Evolutionary conservation across 2,329 filamentous ascomycete genomes (phyloP).

Genomic region (Periconia sp.): DNA sequence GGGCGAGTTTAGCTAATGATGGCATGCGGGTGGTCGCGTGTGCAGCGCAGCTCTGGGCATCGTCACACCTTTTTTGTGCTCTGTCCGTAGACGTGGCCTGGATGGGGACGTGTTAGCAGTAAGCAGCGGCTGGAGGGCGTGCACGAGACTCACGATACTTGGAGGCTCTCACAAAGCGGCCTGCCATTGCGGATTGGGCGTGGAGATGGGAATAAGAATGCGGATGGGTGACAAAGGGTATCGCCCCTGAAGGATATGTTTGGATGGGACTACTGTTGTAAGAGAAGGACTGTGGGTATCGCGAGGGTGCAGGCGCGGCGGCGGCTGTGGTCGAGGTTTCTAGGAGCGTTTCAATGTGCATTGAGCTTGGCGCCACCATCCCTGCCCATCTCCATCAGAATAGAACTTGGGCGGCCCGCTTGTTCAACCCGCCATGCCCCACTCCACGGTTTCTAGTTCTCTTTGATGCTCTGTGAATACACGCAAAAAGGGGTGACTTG

Average conservation of each 20-base stretch:
- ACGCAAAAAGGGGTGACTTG: no score
- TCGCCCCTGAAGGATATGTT: not conserved
- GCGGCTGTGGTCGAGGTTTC: not conserved
- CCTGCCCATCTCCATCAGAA: not conserved
- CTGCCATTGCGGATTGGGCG: constrained; percentile 56
- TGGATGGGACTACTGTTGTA: not conserved
- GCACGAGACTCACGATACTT: constrained; percentile 63
- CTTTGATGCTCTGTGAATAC: no score
- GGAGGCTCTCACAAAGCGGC: constrained; percentile 72
- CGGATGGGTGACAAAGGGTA: not conserved
- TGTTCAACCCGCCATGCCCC: not conserved
- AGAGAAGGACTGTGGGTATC: not conserved
- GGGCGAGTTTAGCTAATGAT: constrained; percentile 12
- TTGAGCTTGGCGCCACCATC: not conserved
- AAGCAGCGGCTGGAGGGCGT: constrained; percentile 23
- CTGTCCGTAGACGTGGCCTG: constrained; percentile 98
- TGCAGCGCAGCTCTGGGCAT: constrained; percentile 9
- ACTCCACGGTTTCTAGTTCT: not conserved
- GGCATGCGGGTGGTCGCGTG: not conserved
- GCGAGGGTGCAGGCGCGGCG: not conserved
- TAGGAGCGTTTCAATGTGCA: not conserved
- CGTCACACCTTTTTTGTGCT: constrained; percentile 73
- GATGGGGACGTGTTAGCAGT: constrained; percentile 25
- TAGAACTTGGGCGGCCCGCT: not conserved
- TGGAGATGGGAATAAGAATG: constrained; percentile 11